These are phyloP conservation scores for Takakia lepidozioides DNA, from an alignment of 225 moss, liverwort and hornwort species.

Conservation along the genomic window DNA sequence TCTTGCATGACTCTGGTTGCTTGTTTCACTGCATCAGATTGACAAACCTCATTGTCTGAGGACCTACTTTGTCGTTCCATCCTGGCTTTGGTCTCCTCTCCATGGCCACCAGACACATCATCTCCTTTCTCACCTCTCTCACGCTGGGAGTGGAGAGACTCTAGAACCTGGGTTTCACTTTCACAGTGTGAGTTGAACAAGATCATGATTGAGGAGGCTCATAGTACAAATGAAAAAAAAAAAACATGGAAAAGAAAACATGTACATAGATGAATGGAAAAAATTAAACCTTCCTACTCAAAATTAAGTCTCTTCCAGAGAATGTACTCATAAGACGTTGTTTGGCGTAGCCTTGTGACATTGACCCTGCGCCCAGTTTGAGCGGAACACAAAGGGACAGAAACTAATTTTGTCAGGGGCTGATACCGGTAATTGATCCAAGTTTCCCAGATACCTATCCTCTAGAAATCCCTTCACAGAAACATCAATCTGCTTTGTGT, in stretches of 20 bases:
- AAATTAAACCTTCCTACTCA: background rate
- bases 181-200: no score
- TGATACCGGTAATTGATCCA: no score
- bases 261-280: background rate
- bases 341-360: no score
- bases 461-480: no score
- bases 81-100: constrained; percentile 9
- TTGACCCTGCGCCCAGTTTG: no score
- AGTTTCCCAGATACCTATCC: no score
- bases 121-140: constrained; percentile 20
- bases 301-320: background rate
- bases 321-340: no score
- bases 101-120: constrained; percentile 16
- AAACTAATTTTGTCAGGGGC: no score
- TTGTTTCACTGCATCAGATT: constrained; percentile 33
- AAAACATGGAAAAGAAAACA: background rate
- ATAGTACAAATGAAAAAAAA: background rate
- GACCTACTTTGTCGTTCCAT: constrained; percentile 8
- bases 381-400: no score
- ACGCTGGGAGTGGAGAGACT: constrained; percentile 61
- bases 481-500: no score
- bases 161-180: no score
- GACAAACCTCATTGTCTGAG: constrained; percentile 15
- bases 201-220: background rate
- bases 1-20: constrained; percentile 59